Percentiles rank a stretch among this genome's conserved stretches.
phyloP scores from a whole-genome alignment of 2,329 filamentous ascomycete genomes.

The Cordyceps sp. region DNA sequence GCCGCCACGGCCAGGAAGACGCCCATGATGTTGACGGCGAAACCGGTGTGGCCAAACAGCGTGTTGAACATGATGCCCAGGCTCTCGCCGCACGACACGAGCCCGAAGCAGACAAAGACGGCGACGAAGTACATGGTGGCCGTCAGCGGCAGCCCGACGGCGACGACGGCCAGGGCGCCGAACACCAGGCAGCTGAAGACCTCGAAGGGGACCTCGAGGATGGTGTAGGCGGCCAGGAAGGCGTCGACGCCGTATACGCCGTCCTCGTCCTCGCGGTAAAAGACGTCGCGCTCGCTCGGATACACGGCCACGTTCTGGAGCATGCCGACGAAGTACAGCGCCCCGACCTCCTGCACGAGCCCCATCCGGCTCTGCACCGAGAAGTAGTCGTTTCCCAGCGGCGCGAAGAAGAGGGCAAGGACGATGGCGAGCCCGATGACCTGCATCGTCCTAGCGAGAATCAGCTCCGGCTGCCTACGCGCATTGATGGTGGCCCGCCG shows the following conservation, averaged over 20 bases:
- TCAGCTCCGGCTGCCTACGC: slow-evolving; percentile 44
- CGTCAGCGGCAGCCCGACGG: slow-evolving; percentile 46
- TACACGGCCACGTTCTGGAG: slow-evolving; percentile 65
- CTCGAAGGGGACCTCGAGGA: slow-evolving; percentile 58
- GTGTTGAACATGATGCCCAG: slow-evolving; percentile 71
- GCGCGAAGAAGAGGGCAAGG: slow-evolving; percentile 54
- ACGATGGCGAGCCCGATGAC: slow-evolving; percentile 46
- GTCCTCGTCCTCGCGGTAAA: slow-evolving; percentile 63
- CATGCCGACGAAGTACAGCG: slow-evolving; percentile 63
- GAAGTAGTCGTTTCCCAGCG: slow-evolving; percentile 50
- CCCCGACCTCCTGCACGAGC: slow-evolving; percentile 54
- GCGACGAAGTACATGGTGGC: slow-evolving; percentile 49
- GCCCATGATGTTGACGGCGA: slow-evolving; percentile 57
- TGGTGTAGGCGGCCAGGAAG: slow-evolving; percentile 54
- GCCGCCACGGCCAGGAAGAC: slow-evolving; percentile 55
- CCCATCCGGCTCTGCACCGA: slow-evolving; percentile 59
- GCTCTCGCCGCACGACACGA: slow-evolving; percentile 60
- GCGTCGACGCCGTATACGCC: slow-evolving; percentile 54
- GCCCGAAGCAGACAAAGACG: slow-evolving; percentile 53
- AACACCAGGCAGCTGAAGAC: slow-evolving; percentile 48
- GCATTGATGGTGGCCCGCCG: slow-evolving; percentile 54
- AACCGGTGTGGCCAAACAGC: slow-evolving; percentile 55
- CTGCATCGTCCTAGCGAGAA: slow-evolving; percentile 51
- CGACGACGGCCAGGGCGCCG: slow-evolving; percentile 45
- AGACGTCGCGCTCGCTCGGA: slow-evolving; percentile 55